phyloP scores from a whole-genome alignment of 2,329 filamentous ascomycete species.

The Fusarium torulosum region DNA sequence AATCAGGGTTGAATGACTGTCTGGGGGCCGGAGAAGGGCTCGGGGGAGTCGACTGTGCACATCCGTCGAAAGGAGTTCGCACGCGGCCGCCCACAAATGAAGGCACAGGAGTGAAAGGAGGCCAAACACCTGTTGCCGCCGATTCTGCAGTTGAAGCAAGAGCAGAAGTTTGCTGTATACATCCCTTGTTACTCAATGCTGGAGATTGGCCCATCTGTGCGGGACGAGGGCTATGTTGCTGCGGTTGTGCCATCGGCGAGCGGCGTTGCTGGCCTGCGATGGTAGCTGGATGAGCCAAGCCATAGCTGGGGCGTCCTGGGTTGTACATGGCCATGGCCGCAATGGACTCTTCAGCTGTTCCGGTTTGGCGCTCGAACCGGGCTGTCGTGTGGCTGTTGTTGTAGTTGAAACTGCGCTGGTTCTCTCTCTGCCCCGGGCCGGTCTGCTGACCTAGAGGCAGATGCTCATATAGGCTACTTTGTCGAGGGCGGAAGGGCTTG shows the following conservation, averaged over 20 bases:
- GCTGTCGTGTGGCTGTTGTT: constrained; percentile 12
- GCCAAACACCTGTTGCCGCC: neutral
- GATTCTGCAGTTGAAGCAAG: neutral
- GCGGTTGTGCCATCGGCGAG: neutral
- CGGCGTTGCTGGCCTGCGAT: neutral
- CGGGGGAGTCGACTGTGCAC: constrained; percentile 32
- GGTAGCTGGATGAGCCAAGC: neutral
- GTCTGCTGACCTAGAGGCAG: neutral
- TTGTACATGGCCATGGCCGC: constrained; percentile 8
- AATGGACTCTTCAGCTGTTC: constrained; percentile 35
- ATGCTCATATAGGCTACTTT: constrained; percentile 11
- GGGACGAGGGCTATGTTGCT: neutral
- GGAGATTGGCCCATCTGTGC: neutral
- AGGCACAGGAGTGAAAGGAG: constrained; percentile 6
- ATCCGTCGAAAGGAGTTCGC: neutral
- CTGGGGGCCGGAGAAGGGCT: constrained; percentile 42
- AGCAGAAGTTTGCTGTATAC: neutral
- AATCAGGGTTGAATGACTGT: neutral
- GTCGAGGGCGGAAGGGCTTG: neutral
- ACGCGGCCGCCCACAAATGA: neutral
- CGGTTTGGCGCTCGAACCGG: constrained; percentile 22
- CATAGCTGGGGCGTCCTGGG: neutral
- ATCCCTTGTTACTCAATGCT: neutral
- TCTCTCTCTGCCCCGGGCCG: constrained; percentile 1
- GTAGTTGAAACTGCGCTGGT: constrained; percentile 4